Evolutionary conservation across 257 asterid genomes (phyloP).

Genomic region (Plantago ovata): DNA sequence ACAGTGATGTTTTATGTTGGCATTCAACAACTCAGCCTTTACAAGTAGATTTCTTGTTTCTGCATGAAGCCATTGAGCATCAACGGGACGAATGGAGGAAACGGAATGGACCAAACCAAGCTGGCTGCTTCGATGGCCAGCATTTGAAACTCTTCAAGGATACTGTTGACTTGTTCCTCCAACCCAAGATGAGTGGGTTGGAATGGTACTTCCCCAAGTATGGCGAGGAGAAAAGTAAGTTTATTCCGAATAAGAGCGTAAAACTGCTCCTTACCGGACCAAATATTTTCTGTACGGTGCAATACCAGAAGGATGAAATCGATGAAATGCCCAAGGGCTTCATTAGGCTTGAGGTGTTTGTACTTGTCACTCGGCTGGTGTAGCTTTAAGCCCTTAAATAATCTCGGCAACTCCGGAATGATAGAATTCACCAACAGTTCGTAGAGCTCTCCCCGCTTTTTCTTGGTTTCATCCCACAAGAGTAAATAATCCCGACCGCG

Average conservation of each 20-base stretch:
- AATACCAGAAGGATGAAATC: neutral
- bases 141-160: neutral
- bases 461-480: too few species aligned
- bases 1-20: neutral
- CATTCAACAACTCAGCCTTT: neutral
- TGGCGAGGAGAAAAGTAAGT: neutral
- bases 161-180: neutral
- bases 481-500: too few species aligned
- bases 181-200: too few species aligned
- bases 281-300: neutral
- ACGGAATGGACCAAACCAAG: neutral
- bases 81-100: neutral
- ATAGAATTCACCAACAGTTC: neutral
- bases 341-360: neutral
- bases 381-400: neutral
- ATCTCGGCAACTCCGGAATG: neutral
- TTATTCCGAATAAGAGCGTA: neutral
- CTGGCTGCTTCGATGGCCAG: neutral
- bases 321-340: neutral
- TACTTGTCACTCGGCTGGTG: neutral
- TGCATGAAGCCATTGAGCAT: neutral
- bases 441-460: neutral
- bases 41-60: neutral
- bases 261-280: neutral
- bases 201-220: neutral